Evolutionary conservation across 768 basidiomycete genomes (phyloP), one percentile per base, ranked within the genome.

Genomic region (Boletus eberwhitei): DNA sequence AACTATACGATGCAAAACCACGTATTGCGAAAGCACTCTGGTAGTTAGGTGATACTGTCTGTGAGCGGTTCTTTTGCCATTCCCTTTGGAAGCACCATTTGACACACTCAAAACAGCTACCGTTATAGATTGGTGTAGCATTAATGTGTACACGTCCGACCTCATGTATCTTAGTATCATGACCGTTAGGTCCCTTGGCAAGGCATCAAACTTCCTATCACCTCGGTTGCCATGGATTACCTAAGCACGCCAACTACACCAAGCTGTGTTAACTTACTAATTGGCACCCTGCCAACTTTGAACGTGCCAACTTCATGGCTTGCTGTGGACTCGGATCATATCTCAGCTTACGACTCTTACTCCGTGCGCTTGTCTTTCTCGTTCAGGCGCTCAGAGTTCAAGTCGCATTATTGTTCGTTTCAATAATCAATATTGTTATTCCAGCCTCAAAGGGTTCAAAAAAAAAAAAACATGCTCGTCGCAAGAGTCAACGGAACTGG

Each of bases 1-100:
- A 50, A n/a, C 50, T 5, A 70, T 24, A 64, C 70, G 12, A 42
- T 59, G 39, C 48, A 53, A 9, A 22, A 5, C 5, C 70, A 71
- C 36, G 0, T 53, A 0, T 32, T 24, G 36, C 55, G 16, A 12
- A 62, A 59, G 29, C 67, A 61, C 49, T 1, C 45, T 2, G 19
- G 32, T 19, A 48, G n/a, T 19, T 50, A 43, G 59, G 24, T 11
- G 38, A n/a, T 43, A 11, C 16, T 32, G 29, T 39, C 4, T 35
- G 48, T 59, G 32, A 49, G 55, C 52, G 1, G 13, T 1, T 21
- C 17, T 8, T n/a, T 38, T 24, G 11, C 4, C 14, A 31, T n/a
- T 34, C 17, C 22, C 8, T 34, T 50, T 19, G 17, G 49, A 47
- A 32, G 19, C 21, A 19, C 5, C 17, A 36, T 19, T 44, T 50